These are phyloP conservation scores for Nicotiana undulata DNA, from an alignment of 257 asterid species.

Conservation along the genomic window DNA sequence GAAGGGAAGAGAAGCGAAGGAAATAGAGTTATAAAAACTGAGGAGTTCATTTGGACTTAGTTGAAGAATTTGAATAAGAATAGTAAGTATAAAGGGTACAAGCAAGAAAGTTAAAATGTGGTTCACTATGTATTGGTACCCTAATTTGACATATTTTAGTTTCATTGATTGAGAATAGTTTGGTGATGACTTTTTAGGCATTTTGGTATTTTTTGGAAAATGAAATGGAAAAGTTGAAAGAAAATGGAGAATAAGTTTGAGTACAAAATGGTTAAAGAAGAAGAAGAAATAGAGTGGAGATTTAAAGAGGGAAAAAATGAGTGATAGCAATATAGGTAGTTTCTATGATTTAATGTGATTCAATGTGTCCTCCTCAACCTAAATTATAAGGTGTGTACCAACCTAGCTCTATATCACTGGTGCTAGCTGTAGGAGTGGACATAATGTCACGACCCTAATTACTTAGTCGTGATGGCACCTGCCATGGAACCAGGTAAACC, in stretches of 20 bases:
- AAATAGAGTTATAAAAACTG: conserved; percentile 16
- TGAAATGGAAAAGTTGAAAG: not conserved
- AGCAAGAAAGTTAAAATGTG: conserved; percentile 28
- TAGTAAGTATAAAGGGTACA: conserved; percentile 15
- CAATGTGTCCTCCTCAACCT: no score
- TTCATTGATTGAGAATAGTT: conserved; percentile 4
- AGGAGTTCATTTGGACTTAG: conserved; percentile 17
- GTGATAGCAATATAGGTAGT: not conserved
- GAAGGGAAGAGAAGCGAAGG: conserved; percentile 19
- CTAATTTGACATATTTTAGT: conserved; percentile 30
- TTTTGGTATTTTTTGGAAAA: not conserved
- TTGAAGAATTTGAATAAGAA: conserved; percentile 17
- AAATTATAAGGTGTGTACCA: no score
- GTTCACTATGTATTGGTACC: conserved; percentile 38
- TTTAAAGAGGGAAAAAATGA: not conserved
- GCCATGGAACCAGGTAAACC: no score
- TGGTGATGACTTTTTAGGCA: not conserved
- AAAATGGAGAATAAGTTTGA: not conserved
- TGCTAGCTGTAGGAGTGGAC: no score
- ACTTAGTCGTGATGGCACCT: no score
- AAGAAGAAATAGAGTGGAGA: not conserved
- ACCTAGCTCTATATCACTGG: no score
- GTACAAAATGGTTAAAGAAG: not conserved
- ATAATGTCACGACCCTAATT: no score
- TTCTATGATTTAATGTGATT: not conserved